These are phyloP conservation scores for Hypomyces perniciosus DNA, from an alignment of 2,329 filamentous ascomycete species.

Conservation along the genomic window DNA sequence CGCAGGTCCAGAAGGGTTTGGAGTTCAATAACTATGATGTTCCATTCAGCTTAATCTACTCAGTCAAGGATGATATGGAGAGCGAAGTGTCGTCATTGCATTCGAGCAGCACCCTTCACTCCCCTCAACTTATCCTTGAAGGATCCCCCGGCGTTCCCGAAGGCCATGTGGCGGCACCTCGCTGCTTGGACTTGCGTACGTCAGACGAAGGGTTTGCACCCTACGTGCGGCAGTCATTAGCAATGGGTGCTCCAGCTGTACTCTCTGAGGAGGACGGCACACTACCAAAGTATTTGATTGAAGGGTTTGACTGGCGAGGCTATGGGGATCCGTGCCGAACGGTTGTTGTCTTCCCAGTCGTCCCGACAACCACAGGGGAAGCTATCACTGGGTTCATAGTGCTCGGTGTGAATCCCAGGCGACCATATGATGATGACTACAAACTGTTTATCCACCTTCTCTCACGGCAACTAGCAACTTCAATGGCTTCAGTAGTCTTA, in stretches of 20 bases:
- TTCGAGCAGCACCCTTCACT: conserved; percentile 56
- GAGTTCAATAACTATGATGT: conserved; percentile 70
- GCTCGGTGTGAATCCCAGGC: conserved; percentile 69
- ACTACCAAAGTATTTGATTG: conserved; percentile 57
- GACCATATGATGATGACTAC: conserved; percentile 77
- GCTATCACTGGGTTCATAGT: conserved; percentile 72
- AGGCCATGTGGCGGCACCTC: conserved; percentile 55
- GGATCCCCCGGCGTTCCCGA: conserved; percentile 63
- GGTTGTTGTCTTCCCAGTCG: conserved; percentile 71
- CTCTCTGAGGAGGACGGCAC: conserved; percentile 62
- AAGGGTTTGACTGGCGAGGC: conserved; percentile 63
- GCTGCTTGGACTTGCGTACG: conserved; percentile 60
- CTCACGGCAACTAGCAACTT: conserved; percentile 70
- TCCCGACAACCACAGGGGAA: conserved; percentile 66
- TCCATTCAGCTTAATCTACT: conserved; percentile 73
- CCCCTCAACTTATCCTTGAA: conserved; percentile 63
- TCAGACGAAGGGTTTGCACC: conserved; percentile 69
- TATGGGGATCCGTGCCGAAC: conserved; percentile 65
- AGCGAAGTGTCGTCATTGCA: conserved; percentile 68
- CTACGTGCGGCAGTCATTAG: conserved; percentile 69
- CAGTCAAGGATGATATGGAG: conserved; percentile 63
- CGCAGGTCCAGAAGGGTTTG: conserved; percentile 60
- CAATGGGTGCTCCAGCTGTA: conserved; percentile 57
- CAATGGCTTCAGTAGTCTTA: conserved; percentile 72
- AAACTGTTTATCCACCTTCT: conserved; percentile 70